These are phyloP conservation scores for Rhipidocladum racemiflorum DNA, from an alignment of 176 grass and related monocot species.

Conservation along the genomic window DNA sequence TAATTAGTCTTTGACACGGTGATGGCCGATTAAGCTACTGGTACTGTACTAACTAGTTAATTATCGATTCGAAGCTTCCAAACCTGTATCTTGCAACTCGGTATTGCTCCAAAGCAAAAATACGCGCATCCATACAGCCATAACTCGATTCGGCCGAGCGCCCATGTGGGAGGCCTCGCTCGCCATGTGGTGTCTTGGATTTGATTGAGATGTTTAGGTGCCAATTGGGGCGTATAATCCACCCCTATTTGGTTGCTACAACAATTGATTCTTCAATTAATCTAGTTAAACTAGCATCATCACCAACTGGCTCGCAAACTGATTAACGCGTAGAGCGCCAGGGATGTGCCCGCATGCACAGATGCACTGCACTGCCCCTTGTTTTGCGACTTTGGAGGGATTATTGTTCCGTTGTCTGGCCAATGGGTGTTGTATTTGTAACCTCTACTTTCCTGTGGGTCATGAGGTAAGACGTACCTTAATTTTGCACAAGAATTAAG, in stretches of 20 bases:
- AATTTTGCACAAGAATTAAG: too few relatives aligned
- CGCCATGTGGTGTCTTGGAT: constrained; percentile 34
- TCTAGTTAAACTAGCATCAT: background rate
- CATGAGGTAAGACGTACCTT: too few relatives aligned
- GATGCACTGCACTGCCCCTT: constrained; percentile 10
- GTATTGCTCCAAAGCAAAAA: background rate
- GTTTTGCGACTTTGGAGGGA: background rate
- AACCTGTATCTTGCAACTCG: background rate
- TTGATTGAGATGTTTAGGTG: constrained; percentile 14
- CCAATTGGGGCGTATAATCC: background rate
- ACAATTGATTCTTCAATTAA: background rate
- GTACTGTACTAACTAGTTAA: background rate
- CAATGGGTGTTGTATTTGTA: background rate
- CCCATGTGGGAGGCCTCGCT: background rate
- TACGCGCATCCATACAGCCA: background rate
- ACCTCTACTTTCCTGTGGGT: background rate
- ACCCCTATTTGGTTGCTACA: background rate
- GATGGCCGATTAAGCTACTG: background rate
- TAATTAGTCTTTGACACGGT: background rate
- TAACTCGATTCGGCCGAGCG: background rate
- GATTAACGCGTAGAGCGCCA: background rate
- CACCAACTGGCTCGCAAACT: background rate
- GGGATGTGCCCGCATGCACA: background rate
- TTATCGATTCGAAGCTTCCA: constrained; percentile 2
- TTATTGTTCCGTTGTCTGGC: background rate